Evolutionary conservation across 2,329 filamentous ascomycete species (phyloP).

Genomic region (Cephalotrichum gorgonifer): DNA sequence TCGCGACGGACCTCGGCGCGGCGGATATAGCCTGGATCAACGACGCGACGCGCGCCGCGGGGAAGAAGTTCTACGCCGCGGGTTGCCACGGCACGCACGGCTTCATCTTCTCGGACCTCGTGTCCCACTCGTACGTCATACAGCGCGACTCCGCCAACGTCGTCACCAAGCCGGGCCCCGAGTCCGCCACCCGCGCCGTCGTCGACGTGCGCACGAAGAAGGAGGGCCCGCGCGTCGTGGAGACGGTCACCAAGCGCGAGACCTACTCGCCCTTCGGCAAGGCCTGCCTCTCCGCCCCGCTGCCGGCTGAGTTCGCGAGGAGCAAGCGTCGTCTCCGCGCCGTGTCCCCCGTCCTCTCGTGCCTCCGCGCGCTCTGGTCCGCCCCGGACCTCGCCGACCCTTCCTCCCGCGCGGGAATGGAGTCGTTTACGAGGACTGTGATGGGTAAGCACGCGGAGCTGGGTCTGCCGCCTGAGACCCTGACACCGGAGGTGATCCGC

Average conservation of each 20-base stretch:
- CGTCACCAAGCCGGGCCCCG: constrained; percentile 45
- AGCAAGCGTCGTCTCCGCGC: constrained; percentile 59
- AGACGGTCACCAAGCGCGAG: constrained; percentile 87
- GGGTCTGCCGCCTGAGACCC: constrained; percentile 55
- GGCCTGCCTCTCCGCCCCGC: constrained; percentile 64
- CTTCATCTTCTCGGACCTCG: constrained; percentile 88
- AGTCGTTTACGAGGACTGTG: constrained; percentile 66
- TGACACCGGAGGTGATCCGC: constrained; percentile 63
- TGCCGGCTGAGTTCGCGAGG: constrained; percentile 57
- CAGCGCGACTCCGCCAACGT: constrained; percentile 76
- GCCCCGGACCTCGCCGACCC: constrained; percentile 46
- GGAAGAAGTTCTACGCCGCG: constrained; percentile 79
- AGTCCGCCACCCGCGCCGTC: constrained; percentile 70
- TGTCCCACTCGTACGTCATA: constrained; percentile 81
- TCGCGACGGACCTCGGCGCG: constrained; percentile 80
- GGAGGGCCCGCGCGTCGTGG: constrained; percentile 58
- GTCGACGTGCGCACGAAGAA: constrained; percentile 61
- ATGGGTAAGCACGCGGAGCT: constrained; percentile 70
- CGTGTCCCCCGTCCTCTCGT: constrained; percentile 78
- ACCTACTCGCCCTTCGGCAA: constrained; percentile 79
- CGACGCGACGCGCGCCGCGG: constrained; percentile 68
- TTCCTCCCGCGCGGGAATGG: constrained; percentile 54
- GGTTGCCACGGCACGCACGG: constrained; percentile 84
- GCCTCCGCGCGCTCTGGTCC: constrained; percentile 82
- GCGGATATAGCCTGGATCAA: constrained; percentile 70